phyloP scores from a whole-genome alignment of 208 protist genomes.

The Trypanosoma brucei region DNA sequence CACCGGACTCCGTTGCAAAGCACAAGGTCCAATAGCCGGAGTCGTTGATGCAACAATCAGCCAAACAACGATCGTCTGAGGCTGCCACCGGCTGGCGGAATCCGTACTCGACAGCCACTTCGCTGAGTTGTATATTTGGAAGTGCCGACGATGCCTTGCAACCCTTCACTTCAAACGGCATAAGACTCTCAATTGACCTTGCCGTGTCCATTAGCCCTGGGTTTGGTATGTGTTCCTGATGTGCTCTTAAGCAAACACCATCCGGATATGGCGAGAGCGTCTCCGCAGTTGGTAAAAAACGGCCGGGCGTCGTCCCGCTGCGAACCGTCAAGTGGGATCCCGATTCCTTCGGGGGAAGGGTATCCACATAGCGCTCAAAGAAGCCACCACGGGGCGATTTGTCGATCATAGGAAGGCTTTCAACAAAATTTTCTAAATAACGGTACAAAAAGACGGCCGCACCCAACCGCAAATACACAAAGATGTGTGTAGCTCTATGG shows the following conservation, averaged over 20 bases:
- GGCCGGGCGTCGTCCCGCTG: not conserved
- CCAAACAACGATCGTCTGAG: not conserved
- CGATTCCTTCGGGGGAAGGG: too few relatives aligned
- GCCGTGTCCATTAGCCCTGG: conserved; percentile 7
- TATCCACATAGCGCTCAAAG: too few relatives aligned
- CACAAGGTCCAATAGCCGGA: conserved; percentile 16
- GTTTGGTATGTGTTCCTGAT: conserved; percentile 1
- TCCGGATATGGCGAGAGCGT: conserved; percentile 21
- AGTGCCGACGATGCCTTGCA: not conserved
- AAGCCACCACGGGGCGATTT: too few relatives aligned
- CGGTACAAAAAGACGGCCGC: too few relatives aligned
- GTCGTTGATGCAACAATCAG: not conserved
- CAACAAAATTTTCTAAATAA: too few relatives aligned
- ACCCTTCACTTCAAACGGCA: not conserved
- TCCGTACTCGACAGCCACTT: not conserved
- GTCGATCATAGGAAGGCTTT: too few relatives aligned
- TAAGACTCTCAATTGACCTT: not conserved
- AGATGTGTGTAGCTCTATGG: too few relatives aligned
- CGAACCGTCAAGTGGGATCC: not conserved
- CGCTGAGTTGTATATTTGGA: not conserved
- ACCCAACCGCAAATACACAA: too few relatives aligned
- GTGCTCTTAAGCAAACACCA: conserved; percentile 8
- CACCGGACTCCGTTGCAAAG: conserved; percentile 3
- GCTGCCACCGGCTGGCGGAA: not conserved
- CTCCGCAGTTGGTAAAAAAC: conserved; percentile 8